A percentile compares a stretch with the other conserved stretches of the same genome.
Evolutionary conservation across 352 stramenopile species (phyloP).

Genomic region (Globisporangium paroecandrum): DNA sequence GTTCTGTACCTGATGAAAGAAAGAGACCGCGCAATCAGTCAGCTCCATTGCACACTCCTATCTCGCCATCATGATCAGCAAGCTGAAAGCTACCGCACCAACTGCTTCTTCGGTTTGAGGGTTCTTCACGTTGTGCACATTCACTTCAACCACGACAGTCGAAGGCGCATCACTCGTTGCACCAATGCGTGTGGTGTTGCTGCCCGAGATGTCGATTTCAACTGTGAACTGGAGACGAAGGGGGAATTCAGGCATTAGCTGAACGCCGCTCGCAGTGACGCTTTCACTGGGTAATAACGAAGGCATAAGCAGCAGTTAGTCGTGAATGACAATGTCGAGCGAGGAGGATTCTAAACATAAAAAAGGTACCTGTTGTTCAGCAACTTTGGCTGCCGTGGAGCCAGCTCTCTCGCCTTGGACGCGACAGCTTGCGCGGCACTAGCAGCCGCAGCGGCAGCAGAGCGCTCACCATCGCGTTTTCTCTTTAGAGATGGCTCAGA

Average conservation of each 20-base stretch:
- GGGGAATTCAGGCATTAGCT: slow-evolving; percentile 55
- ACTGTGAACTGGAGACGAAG: slow-evolving; percentile 62
- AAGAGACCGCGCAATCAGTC: background rate
- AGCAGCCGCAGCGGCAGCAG: slow-evolving; percentile 13
- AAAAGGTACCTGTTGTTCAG: slow-evolving; percentile 47
- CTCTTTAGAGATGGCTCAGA: slow-evolving; percentile 48
- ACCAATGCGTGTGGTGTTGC: background rate
- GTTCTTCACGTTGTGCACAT: slow-evolving; percentile 62
- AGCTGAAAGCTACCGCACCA: slow-evolving; percentile 26
- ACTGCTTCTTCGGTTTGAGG: slow-evolving; percentile 35
- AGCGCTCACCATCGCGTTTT: slow-evolving; percentile 58
- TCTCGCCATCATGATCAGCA: background rate
- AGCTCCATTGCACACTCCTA: background rate
- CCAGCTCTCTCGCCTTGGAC: slow-evolving; percentile 63
- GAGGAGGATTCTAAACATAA: background rate
- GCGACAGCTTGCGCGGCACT: slow-evolving; percentile 19
- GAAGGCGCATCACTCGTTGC: background rate
- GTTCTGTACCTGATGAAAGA: slow-evolving; percentile 25
- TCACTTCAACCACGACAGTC: slow-evolving; percentile 41
- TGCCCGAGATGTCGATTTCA: slow-evolving; percentile 39
- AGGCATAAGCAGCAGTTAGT: background rate
- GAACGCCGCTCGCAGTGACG: slow-evolving; percentile 21
- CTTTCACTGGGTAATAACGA: slow-evolving; percentile 14
- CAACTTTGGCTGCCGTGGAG: slow-evolving; percentile 42
- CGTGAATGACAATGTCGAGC: background rate